phyloP scores from a whole-genome alignment of 2,329 filamentous ascomycete species.

The Trichoderma sp. region DNA sequence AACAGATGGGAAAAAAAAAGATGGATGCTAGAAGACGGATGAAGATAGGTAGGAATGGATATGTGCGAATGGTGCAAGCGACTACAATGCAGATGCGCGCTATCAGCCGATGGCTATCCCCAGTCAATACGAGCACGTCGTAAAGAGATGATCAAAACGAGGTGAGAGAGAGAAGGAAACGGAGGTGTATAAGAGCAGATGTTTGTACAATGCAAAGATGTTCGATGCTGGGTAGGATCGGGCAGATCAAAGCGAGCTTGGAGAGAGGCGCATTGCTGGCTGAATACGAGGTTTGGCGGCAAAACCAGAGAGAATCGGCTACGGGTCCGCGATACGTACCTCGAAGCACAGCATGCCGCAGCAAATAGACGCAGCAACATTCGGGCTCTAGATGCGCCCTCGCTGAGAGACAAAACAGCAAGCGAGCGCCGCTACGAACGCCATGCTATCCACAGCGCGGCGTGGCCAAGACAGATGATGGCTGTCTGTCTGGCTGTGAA shows the following conservation, averaged over 20 bases:
- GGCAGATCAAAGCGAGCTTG: not conserved
- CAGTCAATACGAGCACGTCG: not conserved
- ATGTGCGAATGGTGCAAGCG: not conserved
- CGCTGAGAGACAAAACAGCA: conserved; percentile 13
- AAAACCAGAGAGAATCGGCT: not conserved
- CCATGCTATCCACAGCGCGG: conserved; percentile 4
- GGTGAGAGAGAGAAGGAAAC: not conserved
- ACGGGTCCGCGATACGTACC: conserved; percentile 23
- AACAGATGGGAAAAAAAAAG: not conserved
- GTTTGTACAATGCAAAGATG: not conserved
- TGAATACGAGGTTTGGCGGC: conserved; percentile 28
- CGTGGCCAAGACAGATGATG: not conserved
- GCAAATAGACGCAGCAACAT: conserved; percentile 6
- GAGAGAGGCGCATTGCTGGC: conserved; percentile 7
- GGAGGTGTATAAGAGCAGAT: not conserved
- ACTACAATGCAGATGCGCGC: not conserved
- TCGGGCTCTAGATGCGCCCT: conserved; percentile 2
- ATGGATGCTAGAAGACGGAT: not conserved
- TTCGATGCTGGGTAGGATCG: conserved; percentile 12
- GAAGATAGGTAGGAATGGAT: not conserved
- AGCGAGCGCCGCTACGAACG: conserved; percentile 11
- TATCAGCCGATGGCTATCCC: not conserved
- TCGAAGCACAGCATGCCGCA: not conserved
- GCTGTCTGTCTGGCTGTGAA: not conserved
- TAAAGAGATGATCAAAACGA: not conserved